Conservation (phyloP, 2,329 filamentous ascomycete species). For the Penicillium sp. region DNA sequence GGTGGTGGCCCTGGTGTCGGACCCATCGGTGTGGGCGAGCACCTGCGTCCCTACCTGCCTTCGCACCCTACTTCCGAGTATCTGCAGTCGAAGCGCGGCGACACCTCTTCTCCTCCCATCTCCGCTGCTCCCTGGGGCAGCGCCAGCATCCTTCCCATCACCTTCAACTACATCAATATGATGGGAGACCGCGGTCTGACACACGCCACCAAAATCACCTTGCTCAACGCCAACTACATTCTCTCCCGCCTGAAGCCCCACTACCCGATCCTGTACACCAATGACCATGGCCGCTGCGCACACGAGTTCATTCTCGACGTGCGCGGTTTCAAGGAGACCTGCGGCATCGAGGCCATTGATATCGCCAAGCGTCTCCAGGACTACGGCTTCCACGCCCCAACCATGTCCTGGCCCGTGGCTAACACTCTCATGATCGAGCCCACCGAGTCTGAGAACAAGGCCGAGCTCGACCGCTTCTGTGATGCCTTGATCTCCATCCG, state of each 20-base stretch:
- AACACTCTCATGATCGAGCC: slow-evolving; percentile 98
- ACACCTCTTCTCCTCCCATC: slow-evolving; percentile 62
- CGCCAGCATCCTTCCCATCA: slow-evolving; percentile 89
- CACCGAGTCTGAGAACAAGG: slow-evolving; percentile 88
- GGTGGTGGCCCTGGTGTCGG: slow-evolving; percentile 92
- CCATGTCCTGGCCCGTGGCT: slow-evolving; percentile 93
- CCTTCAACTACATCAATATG: slow-evolving; percentile 91
- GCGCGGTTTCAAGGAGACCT: slow-evolving; percentile 77
- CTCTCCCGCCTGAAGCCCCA: slow-evolving; percentile 80
- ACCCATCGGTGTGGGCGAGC: slow-evolving; percentile 84
- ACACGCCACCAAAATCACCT: slow-evolving; percentile 83
- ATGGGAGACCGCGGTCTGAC: slow-evolving; percentile 83
- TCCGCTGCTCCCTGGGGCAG: slow-evolving; percentile 83
- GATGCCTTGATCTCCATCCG: slow-evolving; percentile 86
- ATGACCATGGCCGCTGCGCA: slow-evolving; percentile 80
- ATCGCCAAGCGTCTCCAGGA: slow-evolving; percentile 96
- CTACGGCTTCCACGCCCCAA: slow-evolving; percentile 95
- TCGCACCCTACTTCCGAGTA: slow-evolving; percentile 62
- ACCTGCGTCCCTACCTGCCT: slow-evolving; percentile 75
- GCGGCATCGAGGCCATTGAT: slow-evolving; percentile 87
- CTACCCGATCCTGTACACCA: slow-evolving; percentile 92
- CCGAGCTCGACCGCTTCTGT: slow-evolving; percentile 89
- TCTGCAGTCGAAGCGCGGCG: slow-evolving; percentile 40
- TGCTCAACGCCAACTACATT: slow-evolving; percentile 98
- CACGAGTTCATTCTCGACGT: slow-evolving; percentile 97